Evolutionary conservation across 345 rosid genomes (phyloP).

Genomic region (Gossypium sturtianum): DNA sequence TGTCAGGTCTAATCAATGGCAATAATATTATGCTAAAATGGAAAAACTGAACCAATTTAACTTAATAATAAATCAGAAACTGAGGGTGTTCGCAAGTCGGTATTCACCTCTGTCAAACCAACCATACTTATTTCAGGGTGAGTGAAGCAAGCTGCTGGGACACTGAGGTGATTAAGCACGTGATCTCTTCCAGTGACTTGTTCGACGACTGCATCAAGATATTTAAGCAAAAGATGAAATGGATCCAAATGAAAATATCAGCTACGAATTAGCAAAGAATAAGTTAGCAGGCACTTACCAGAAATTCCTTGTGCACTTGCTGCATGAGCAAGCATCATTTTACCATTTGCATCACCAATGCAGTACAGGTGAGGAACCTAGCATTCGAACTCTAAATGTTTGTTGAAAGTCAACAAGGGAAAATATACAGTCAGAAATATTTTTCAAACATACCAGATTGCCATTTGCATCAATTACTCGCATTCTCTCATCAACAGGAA

Average conservation of each 20-base stretch:
- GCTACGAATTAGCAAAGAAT: conserved; percentile 1
- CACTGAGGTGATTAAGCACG: conserved; percentile 83
- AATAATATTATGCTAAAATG: background rate
- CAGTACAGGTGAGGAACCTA: conserved; percentile 91
- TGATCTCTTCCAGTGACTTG: conserved; percentile 92
- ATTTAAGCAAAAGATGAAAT: conserved; percentile 6
- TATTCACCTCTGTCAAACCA: conserved; percentile 87
- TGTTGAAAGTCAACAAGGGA: background rate
- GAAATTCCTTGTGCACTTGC: conserved; percentile 99
- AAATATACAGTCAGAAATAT: conserved; percentile 2
- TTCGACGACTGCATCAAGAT: conserved; percentile 69
- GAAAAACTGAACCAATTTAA: background rate
- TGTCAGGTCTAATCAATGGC: background rate
- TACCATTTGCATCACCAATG: conserved; percentile 97
- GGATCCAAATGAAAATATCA: background rate
- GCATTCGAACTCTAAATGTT: conserved; percentile 13
- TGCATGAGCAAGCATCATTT: conserved; percentile 99
- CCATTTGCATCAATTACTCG: conserved; percentile 80
- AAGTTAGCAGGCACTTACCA: conserved; percentile 35
- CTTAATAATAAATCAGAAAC: background rate
- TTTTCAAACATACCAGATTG: conserved; percentile 45
- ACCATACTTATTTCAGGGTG: conserved; percentile 99
- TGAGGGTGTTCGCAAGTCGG: background rate
- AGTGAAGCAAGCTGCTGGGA: conserved; percentile 99
- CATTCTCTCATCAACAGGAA: conserved; percentile 93